phyloP scores from a whole-genome alignment of 1,284 basidiomycete genomes.

The Tilletia setariae region DNA sequence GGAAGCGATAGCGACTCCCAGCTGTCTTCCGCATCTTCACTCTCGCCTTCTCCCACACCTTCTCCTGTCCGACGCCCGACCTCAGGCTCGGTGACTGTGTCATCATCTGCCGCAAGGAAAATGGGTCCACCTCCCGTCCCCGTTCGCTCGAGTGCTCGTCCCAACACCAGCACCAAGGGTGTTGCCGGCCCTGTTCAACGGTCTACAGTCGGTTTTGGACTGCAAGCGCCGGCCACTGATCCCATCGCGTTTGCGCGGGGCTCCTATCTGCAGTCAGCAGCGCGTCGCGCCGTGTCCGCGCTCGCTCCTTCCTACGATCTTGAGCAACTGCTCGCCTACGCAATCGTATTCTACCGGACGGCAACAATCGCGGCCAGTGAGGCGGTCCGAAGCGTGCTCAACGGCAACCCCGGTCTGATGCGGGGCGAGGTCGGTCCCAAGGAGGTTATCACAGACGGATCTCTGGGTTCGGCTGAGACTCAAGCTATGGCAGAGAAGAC shows the following conservation, averaged over 20 bases:
- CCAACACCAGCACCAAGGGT: not conserved
- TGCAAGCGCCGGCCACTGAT: not conserved
- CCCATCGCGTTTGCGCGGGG: constrained; percentile 1
- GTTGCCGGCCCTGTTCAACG: constrained; percentile 13
- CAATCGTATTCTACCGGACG: constrained; percentile 53
- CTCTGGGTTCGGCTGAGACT: not conserved
- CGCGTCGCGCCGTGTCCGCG: constrained; percentile 32
- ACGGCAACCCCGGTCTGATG: constrained; percentile 45
- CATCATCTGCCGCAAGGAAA: not conserved
- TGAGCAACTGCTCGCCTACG: constrained; percentile 47
- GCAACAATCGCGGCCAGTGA: constrained; percentile 51
- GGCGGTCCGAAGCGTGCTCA: constrained; percentile 46
- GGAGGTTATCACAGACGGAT: not conserved
- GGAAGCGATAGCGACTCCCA: constrained; percentile 8
- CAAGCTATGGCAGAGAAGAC: constrained; percentile 31
- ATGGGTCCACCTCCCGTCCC: constrained; percentile 38
- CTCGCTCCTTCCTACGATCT: constrained; percentile 50
- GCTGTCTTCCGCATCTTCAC: constrained; percentile 23
- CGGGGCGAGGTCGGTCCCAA: constrained; percentile 39
- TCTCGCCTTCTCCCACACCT: constrained; percentile 26
- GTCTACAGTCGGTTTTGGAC: constrained; percentile 8
- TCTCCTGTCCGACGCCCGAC: constrained; percentile 19
- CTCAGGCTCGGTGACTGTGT: not conserved
- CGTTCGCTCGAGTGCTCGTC: constrained; percentile 14
- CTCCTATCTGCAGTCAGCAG: constrained; percentile 25